A percentile compares a stretch with the other conserved stretches of the same genome.
Evolutionary conservation across 306 rosid genomes (phyloP).

Genomic region (Cucurbita moschata): DNA sequence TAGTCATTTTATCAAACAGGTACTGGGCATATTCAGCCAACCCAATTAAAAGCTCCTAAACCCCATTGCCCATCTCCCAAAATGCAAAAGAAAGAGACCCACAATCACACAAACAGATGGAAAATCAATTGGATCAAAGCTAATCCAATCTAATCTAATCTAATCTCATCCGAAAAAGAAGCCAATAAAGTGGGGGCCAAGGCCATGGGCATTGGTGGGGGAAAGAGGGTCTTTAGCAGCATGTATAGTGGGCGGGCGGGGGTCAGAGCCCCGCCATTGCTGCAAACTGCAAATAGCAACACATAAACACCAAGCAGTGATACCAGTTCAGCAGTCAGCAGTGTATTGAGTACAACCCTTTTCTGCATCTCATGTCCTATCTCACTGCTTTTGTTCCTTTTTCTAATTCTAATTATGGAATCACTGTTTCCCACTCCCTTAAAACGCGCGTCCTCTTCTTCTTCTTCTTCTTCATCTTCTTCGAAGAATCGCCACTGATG

Average conservation of each 20-base stretch:
- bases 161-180: not conserved
- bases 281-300: not conserved
- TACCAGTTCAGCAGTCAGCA: not conserved
- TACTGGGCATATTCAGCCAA: not conserved
- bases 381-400: slow-evolving; percentile 14
- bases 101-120: not conserved
- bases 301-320: not conserved
- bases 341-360: not conserved
- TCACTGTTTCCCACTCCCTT: slow-evolving; percentile 8
- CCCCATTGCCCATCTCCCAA: not conserved
- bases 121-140: not conserved
- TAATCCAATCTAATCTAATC: no score
- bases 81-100: not conserved
- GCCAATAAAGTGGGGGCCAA: slow-evolving; percentile 8
- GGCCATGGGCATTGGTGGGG: slow-evolving; percentile 2
- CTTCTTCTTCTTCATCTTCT: not conserved
- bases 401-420: slow-evolving; percentile 3
- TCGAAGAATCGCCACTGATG: not conserved
- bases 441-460: slow-evolving; percentile 10
- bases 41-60: not conserved
- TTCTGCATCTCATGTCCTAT: slow-evolving; percentile 42
- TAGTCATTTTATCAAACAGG: slow-evolving; percentile 9
- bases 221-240: slow-evolving; percentile 16
- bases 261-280: slow-evolving; percentile 14
- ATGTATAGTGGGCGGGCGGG: slow-evolving; percentile 29